Evolutionary conservation across 1,139 yeast genomes (phyloP), one percentile per base, ranked within the genome.

Genomic region (Saccharomyces hybrid): DNA sequence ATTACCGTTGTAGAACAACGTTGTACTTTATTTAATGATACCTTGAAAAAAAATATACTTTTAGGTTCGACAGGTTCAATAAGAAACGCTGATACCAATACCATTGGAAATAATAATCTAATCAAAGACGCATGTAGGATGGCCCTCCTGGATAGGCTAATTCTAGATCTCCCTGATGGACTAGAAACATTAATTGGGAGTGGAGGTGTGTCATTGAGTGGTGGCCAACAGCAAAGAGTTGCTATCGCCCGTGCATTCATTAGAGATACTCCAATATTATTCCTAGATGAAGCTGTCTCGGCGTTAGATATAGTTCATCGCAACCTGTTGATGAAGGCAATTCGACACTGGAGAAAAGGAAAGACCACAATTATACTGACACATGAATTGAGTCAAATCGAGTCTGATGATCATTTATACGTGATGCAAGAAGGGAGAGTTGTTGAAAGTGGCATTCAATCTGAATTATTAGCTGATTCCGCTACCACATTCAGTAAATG

Each of bases 181-280:
- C 53, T 81, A 3, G 75, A 84, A 28, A 79, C 88, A 0, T 59
- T 67, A 1, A 63, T 87, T 2, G 81, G 83, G 0, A 66, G 71
- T 0, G 72, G 73, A 2, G 80, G 81, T 2, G 60, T 74, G 16
- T 66, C 74, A 1, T 72, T 93, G n/a, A 89, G 97, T 59, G 98
- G 98, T 4, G 99, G 99, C 0, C 97, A 93, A 68, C 80, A 78
- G 54, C 99, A 93, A 70, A 73, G 91, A 56, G 74, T 93, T 3
- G 86, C 93, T 0, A 67, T 93, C 30, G 97, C 97, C 0, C 77
- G 97, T 56, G 97, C 97, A 0, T 78, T 76, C 58, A 61, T 90
- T 4, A 75, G 89, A 57, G 79, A 91, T 63, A 71, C 95, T 0
- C 86, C 91, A 0, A 78, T 93, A 3, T 72, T 93, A 57, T 79